Percentiles rank a stretch among this genome's conserved stretches.
Conservation (phyloP, 176 grass and related monocot species). For the Eremochloa ophiuroides region DNA sequence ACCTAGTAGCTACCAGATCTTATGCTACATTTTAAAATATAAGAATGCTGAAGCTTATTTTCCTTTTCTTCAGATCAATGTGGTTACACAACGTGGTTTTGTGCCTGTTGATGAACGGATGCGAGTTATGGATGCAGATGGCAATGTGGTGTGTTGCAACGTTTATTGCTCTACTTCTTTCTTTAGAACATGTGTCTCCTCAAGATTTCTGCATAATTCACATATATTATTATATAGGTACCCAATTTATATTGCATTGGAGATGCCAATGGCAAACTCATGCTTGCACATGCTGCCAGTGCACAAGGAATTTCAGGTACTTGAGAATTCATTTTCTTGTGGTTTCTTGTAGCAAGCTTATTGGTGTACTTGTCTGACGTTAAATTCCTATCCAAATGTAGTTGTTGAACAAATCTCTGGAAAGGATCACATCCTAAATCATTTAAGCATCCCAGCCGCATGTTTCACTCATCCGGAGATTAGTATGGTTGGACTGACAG, state of each 20-base stretch:
- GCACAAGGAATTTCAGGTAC: slow-evolving; percentile 96
- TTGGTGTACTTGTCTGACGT: slow-evolving; percentile 23
- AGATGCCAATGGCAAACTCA: slow-evolving; percentile 95
- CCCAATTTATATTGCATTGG: slow-evolving; percentile 96
- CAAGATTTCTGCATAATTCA: background rate
- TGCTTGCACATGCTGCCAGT: slow-evolving; percentile 99
- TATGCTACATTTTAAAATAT: background rate
- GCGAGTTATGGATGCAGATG: slow-evolving; percentile 75
- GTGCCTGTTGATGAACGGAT: slow-evolving; percentile 94
- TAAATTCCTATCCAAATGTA: slow-evolving; percentile 33
- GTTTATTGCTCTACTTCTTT: background rate
- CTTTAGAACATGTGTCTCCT: background rate
- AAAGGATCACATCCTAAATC: slow-evolving; percentile 79
- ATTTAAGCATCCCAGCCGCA: slow-evolving; percentile 91
- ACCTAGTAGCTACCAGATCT: background rate
- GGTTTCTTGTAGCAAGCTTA: slow-evolving; percentile 6
- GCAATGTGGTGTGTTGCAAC: slow-evolving; percentile 62
- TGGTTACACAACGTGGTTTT: slow-evolving; percentile 83
- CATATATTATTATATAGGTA: slow-evolving; percentile 36
- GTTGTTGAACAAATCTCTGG: slow-evolving; percentile 85
- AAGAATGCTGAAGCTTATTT: slow-evolving; percentile 14
- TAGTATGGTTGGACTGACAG: slow-evolving; percentile 96
- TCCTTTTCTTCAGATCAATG: slow-evolving; percentile 67
- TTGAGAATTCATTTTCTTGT: slow-evolving; percentile 12
- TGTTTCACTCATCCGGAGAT: slow-evolving; percentile 99